phyloP scores from a whole-genome alignment of 305 asterid species.

The Ajuga reptans region DNA sequence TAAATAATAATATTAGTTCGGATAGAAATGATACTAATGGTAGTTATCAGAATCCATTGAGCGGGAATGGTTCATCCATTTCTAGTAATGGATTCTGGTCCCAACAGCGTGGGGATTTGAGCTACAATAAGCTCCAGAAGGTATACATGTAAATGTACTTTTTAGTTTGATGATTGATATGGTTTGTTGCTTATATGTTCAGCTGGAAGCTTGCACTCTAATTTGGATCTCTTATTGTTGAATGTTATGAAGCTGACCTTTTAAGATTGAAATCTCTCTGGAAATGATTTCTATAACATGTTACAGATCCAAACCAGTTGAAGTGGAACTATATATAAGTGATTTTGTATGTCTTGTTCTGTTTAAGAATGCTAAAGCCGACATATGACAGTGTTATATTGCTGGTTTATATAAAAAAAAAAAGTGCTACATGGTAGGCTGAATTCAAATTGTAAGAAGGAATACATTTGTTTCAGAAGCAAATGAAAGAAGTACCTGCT shows the following conservation, averaged over 20 bases:
- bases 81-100: constrained; percentile 74
- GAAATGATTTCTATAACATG: constrained; percentile 12
- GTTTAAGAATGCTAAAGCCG: not conserved
- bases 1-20: constrained; percentile 28
- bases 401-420: not conserved
- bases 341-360: constrained; percentile 10
- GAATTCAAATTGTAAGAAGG: not conserved
- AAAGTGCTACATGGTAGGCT: not conserved
- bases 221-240: constrained; percentile 22
- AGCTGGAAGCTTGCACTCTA: constrained; percentile 1
- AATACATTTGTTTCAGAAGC: not conserved
- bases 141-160: constrained; percentile 28
- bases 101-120: constrained; percentile 54
- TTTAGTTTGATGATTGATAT: constrained; percentile 20
- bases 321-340: constrained; percentile 3
- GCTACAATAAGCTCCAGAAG: constrained; percentile 81
- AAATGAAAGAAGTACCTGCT: not conserved
- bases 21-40: constrained; percentile 24
- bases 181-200: constrained; percentile 1
- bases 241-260: constrained; percentile 14
- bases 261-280: constrained; percentile 2
- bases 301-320: constrained; percentile 21
- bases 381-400: not conserved
- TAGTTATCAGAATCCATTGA: constrained; percentile 30
- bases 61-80: constrained; percentile 33